A percentile compares a stretch with the other conserved stretches of the same genome.
Conservation (phyloP, 257 asterid genomes). For the Capsicum rhomboideum region DNA sequence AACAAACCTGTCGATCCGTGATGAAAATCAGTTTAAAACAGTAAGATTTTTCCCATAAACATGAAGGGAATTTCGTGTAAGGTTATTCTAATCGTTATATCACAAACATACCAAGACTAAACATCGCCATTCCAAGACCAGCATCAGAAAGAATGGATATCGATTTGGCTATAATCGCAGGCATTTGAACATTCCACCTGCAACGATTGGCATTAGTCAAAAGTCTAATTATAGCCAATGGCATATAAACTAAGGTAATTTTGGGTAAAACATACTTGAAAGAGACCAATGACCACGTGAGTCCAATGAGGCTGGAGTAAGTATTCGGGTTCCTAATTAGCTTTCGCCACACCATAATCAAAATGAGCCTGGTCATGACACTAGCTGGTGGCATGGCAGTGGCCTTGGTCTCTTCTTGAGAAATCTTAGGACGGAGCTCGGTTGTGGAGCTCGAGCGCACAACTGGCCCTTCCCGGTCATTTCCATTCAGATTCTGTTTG, state of each 20-base stretch:
- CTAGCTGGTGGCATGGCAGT: slow-evolving; percentile 38
- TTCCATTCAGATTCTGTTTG: slow-evolving; percentile 18
- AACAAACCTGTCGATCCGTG: slow-evolving; percentile 27
- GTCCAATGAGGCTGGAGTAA: slow-evolving; percentile 36
- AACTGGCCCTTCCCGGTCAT: slow-evolving; percentile 42
- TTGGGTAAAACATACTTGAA: slow-evolving; percentile 15
- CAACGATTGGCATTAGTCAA: neutral
- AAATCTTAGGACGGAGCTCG: slow-evolving; percentile 70
- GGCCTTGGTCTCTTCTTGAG: slow-evolving; percentile 18
- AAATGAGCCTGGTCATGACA: slow-evolving; percentile 38
- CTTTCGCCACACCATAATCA: slow-evolving; percentile 45
- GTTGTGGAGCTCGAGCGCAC: slow-evolving; percentile 79
- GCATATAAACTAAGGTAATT: neutral
- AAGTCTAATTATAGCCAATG: neutral
- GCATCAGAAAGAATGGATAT: slow-evolving; percentile 41
- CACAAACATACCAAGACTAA: slow-evolving; percentile 34
- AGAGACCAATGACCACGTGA: slow-evolving; percentile 36
- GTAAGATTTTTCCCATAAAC: neutral
- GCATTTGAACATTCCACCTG: slow-evolving; percentile 43
- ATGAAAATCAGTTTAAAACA: neutral
- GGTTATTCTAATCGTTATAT: too few species aligned
- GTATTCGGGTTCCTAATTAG: slow-evolving; percentile 40
- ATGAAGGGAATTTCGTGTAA: neutral
- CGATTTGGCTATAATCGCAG: slow-evolving; percentile 34
- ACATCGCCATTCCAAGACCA: slow-evolving; percentile 50